Base-by-base conservation (phyloP, 306 rosid genomes). In the Morella rubra region DNA sequence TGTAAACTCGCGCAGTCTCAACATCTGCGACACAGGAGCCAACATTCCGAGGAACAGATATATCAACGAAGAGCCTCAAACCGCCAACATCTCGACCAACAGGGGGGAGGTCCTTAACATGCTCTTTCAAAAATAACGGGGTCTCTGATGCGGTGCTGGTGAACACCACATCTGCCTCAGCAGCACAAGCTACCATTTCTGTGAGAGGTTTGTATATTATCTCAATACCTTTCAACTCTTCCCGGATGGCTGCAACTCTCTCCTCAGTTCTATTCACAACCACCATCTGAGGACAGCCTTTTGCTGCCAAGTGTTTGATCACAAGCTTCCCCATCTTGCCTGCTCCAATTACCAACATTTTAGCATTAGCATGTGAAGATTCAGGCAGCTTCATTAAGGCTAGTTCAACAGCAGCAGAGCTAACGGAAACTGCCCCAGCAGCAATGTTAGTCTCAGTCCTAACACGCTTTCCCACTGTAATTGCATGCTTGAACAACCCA, bases 321-420 rank as follows among this genome's bases (percentile, higher is more conserved):
- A 95, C 97, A 78, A 96, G 96, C 84, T 96, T 96, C 64, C 98
- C 99, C 99, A 96, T 96, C 88, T 96, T 96, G 32, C 99, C 99
- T 24, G 97, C 97, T 84, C 99, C 99, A 41, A 96, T 81, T 71
- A 92, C 88, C 85, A 96, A 79, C 91, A 96, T 92, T 67, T 89
- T 85, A 54, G 91, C 91, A 76, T 72, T 83, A 61, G 82, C 88
- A 76, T 87, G 91, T 7, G 96, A 88, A 58, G 85, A 52, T 78
- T 80, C 88, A 24, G 99, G 98, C 77, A 96, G 86, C 87, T 96
- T 96, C 98, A 96, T 89, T 55, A 81, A 82, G 78, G 97, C 97
- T 83, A 96, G 84, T 81, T 96, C 99, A 15, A 92, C 99, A 53
- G 99, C 97, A 73, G 98, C 99, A 55, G 96, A 96, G 84, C 99